Evolutionary conservation across 306 rosid species (phyloP), one percentile per base, ranked within the genome.

Genomic region (Parietaria judaica): DNA sequence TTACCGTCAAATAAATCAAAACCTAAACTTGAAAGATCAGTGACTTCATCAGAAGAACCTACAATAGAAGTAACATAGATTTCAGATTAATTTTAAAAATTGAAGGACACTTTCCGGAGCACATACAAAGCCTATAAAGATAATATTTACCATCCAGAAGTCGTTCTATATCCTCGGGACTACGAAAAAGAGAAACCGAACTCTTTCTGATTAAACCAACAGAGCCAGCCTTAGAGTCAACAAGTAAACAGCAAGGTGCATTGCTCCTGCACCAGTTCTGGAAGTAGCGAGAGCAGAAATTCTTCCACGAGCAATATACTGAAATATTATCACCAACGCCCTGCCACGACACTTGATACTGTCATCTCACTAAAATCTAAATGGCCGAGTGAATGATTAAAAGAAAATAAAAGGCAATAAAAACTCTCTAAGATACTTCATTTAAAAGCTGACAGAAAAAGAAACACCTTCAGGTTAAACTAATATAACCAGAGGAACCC

Each of bases 211-310:
- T 78, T 72, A 92, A 72, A 66, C 95, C 96, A 71, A 92, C 78
- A 17, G 80, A 79, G 54, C 62, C 85, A 1, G 80, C 43, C 51
- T 79, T 68, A 72, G 74, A 72, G 70, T 86, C 98, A 61, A 88
- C 72, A 77, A 85, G 78, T 64, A 92, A 79, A 63, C 89, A 85
- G 70, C 81, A 77, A 15, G 78, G 70, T 16, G 81, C 82, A 74
- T 92, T 92, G 83, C 72, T 80, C 81, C 74, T 86, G 86, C 98
- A 79, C 98, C 98, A 92, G 63, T 88, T 79, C 57, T 75, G 82
- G 80, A 81, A 83, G 74, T 88, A 88, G 60, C 74, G 81, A 36
- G 81, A 46, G 63, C 80, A 84, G 69, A 88, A 88, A 53, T 41
- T 77, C 72, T 82, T 92, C 96, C 98, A 92, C 74, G 94, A 79